Evolutionary conservation across 306 rosid species (phyloP).

Genomic region (Vigna radiata): DNA sequence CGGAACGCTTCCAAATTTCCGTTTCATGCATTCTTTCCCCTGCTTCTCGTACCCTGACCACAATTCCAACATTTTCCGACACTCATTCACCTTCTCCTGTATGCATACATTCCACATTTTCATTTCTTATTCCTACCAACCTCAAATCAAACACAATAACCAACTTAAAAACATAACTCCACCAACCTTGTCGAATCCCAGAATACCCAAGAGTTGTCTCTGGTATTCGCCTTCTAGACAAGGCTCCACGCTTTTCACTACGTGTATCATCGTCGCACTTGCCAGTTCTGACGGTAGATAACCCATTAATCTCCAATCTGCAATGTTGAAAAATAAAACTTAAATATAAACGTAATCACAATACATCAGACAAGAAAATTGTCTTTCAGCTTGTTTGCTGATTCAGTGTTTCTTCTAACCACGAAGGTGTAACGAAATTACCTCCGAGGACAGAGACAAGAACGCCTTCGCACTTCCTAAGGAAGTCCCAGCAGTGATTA

Average conservation of each 20-base stretch:
- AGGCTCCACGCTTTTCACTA: slow-evolving; percentile 69
- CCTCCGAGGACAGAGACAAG: slow-evolving; percentile 70
- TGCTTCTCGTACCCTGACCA: slow-evolving; percentile 29
- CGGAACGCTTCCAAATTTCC: slow-evolving; percentile 65
- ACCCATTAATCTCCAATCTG: slow-evolving; percentile 76
- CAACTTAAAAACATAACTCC: background rate
- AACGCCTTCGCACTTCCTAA: slow-evolving; percentile 60
- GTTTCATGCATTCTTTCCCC: slow-evolving; percentile 53
- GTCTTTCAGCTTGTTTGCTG: background rate
- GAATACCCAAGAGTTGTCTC: slow-evolving; percentile 67
- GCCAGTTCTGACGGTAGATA: slow-evolving; percentile 84
- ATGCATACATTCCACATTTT: background rate
- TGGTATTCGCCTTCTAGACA: slow-evolving; percentile 59
- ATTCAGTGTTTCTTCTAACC: background rate
- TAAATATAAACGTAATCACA: background rate
- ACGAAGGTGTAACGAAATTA: slow-evolving; percentile 13
- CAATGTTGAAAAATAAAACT: background rate
- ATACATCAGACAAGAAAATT: background rate
- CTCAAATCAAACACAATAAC: background rate
- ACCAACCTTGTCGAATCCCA: slow-evolving; percentile 74
- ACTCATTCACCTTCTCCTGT: slow-evolving; percentile 76
- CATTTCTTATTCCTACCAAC: too few species aligned
- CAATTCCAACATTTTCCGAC: slow-evolving; percentile 59
- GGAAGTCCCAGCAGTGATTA: slow-evolving; percentile 69
- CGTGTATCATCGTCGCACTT: slow-evolving; percentile 78